A percentile compares a stretch with the other conserved stretches of the same genome.
Conservation (phyloP, 202 grass and related monocot species). For the Schoenoplectus tabernaemontani region DNA sequence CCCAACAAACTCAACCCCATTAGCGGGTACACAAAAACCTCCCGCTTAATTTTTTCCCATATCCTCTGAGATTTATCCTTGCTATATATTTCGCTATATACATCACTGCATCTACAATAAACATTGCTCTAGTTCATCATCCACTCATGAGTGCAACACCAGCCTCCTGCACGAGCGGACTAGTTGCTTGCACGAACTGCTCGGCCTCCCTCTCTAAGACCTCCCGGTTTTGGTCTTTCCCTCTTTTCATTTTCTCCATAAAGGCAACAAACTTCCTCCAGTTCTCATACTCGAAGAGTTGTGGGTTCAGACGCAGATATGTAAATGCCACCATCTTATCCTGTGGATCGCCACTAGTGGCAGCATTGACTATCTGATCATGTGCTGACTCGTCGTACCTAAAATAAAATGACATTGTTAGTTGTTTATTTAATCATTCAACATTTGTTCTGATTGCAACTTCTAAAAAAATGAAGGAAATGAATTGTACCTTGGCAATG, state of each 20-base stretch:
- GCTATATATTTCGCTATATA: background rate
- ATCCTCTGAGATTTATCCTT: background rate
- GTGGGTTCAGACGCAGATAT: constrained; percentile 57
- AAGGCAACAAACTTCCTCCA: constrained; percentile 66
- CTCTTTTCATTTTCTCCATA: constrained; percentile 46
- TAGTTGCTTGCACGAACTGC: constrained; percentile 42
- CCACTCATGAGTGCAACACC: constrained; percentile 33
- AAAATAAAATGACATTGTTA: background rate
- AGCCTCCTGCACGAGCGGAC: constrained; percentile 46
- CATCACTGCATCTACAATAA: background rate
- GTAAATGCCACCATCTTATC: constrained; percentile 83
- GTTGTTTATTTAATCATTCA: background rate
- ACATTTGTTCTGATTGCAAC: background rate
- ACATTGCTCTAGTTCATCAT: background rate
- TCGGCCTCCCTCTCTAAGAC: constrained; percentile 34
- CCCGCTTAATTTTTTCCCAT: background rate
- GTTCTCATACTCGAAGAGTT: constrained; percentile 56
- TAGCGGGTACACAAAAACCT: constrained; percentile 4
- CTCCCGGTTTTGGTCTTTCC: constrained; percentile 36
- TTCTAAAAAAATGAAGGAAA: background rate
- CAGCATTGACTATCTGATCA: constrained; percentile 48
- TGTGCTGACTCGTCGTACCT: constrained; percentile 65
- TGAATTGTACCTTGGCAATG: constrained; percentile 31
- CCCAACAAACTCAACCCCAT: background rate
- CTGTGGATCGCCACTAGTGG: constrained; percentile 19